These are phyloP conservation scores for Astragalus glycyphyllos DNA, from an alignment of 306 rosid species.

Conservation along the genomic window DNA sequence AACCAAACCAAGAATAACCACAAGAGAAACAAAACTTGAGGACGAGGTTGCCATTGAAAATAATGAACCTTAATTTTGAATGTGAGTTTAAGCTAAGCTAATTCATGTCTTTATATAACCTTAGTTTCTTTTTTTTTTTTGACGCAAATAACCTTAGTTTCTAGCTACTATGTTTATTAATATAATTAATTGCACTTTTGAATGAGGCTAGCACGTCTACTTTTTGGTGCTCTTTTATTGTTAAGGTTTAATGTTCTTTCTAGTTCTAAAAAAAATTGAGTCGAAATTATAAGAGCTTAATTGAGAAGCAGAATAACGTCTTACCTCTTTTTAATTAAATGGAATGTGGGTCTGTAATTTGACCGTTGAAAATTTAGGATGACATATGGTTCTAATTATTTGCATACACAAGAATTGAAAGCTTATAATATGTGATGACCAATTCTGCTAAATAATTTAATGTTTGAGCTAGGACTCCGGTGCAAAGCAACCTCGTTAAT, in stretches of 20 bases:
- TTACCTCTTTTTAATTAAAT: background rate
- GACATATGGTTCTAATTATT: slow-evolving; percentile 16
- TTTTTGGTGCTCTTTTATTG: slow-evolving; percentile 36
- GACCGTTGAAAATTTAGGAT: background rate
- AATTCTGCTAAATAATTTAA: background rate
- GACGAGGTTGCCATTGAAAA: slow-evolving; percentile 34
- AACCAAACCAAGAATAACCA: slow-evolving; percentile 12
- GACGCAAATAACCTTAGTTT: background rate
- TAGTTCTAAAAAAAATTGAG: slow-evolving; percentile 23
- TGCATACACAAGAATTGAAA: background rate
- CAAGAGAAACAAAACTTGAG: background rate
- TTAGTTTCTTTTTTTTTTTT: no score
- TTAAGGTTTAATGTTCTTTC: slow-evolving; percentile 28
- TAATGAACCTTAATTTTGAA: background rate
- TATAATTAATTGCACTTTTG: slow-evolving; percentile 8
- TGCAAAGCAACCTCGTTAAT: background rate
- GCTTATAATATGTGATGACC: slow-evolving; percentile 2
- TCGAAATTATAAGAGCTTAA: slow-evolving; percentile 12
- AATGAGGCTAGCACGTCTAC: background rate
- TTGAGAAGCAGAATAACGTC: background rate
- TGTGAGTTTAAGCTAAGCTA: background rate
- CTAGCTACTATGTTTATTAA: background rate
- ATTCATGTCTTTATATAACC: slow-evolving; percentile 20
- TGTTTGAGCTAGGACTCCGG: slow-evolving; percentile 28
- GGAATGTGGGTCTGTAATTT: background rate